A percentile compares a stretch with the other conserved stretches of the same genome.
Evolutionary conservation across 108 stramenopile species (phyloP).

Genomic region (Conticribra weissflogii): DNA sequence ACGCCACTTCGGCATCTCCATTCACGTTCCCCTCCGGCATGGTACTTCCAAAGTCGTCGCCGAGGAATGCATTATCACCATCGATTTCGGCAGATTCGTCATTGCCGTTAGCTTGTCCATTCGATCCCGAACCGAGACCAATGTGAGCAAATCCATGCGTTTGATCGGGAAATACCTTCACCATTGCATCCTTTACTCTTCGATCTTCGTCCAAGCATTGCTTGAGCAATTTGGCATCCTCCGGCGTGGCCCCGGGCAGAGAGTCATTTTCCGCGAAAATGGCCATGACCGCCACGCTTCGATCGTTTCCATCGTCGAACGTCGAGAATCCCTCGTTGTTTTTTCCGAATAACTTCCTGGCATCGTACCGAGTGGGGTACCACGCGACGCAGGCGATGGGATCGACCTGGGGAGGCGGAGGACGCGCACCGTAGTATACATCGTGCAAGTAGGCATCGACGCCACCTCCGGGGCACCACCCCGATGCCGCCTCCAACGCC

Average conservation of each 20-base stretch:
- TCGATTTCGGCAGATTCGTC: constrained; percentile 28
- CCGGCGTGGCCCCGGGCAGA: constrained; percentile 67
- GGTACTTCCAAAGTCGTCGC: constrained; percentile 75
- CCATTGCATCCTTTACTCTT: constrained; percentile 79
- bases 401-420: constrained; percentile 64
- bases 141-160: constrained; percentile 83
- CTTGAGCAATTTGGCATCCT: constrained; percentile 71
- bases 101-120: constrained; percentile 5
- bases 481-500: constrained; percentile 79
- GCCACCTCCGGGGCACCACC: constrained; percentile 63
- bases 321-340: constrained; percentile 48
- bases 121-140: constrained; percentile 19
- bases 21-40: constrained; percentile 42
- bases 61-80: constrained; percentile 55
- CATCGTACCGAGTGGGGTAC: constrained; percentile 88
- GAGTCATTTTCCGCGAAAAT: constrained; percentile 77
- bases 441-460: constrained; percentile 46
- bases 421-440: constrained; percentile 64
- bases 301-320: constrained; percentile 45
- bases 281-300: constrained; percentile 75
- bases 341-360: constrained; percentile 61
- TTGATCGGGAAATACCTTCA: constrained; percentile 84
- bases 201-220: constrained; percentile 62
- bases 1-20: constrained; percentile 81
- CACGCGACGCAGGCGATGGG: constrained; percentile 80